A percentile compares a stretch with the other conserved stretches of the same genome.
phyloP scores from a whole-genome alignment of 306 rosid genomes.

The Casuarina cunninghamiana region DNA sequence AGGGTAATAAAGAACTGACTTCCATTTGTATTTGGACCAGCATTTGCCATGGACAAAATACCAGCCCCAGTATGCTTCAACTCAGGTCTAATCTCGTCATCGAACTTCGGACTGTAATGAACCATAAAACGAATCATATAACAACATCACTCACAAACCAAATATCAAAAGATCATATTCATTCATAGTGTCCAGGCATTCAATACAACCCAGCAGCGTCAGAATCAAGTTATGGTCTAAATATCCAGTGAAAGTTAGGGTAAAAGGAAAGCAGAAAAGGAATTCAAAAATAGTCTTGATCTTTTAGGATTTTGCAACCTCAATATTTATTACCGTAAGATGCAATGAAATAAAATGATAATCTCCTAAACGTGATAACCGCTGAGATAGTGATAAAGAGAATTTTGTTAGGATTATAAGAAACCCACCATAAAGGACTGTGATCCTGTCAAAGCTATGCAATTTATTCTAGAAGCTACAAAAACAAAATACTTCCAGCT shows the following conservation, averaged over 20 bases:
- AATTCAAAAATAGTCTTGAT: not conserved
- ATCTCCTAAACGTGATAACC: too few species aligned
- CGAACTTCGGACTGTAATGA: conserved; percentile 67
- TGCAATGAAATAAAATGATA: too few species aligned
- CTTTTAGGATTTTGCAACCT: not conserved
- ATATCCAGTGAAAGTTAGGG: not conserved
- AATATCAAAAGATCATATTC: not conserved
- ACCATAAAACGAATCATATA: conserved; percentile 6
- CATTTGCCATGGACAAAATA: conserved; percentile 96
- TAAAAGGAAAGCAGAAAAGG: not conserved
- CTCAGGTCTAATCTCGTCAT: conserved; percentile 86
- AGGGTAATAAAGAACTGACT: conserved; percentile 95
- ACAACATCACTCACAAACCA: not conserved
- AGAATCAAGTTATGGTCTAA: not conserved
- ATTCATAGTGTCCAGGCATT: not conserved
- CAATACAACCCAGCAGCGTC: conserved; percentile 7
- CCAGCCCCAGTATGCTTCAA: conserved; percentile 99
- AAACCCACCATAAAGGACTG: too few species aligned
- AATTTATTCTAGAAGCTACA: not conserved
- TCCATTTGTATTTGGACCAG: conserved; percentile 92
- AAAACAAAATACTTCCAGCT: not conserved
- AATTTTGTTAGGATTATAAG: too few species aligned
- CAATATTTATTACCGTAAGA: not conserved
- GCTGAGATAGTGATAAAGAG: too few species aligned
- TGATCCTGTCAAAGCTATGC: not conserved